Percentiles rank a stretch among this genome's conserved stretches.
These are phyloP conservation scores for Pythium periplocum DNA, from an alignment of 352 stramenopile species.

Conservation along the genomic window DNA sequence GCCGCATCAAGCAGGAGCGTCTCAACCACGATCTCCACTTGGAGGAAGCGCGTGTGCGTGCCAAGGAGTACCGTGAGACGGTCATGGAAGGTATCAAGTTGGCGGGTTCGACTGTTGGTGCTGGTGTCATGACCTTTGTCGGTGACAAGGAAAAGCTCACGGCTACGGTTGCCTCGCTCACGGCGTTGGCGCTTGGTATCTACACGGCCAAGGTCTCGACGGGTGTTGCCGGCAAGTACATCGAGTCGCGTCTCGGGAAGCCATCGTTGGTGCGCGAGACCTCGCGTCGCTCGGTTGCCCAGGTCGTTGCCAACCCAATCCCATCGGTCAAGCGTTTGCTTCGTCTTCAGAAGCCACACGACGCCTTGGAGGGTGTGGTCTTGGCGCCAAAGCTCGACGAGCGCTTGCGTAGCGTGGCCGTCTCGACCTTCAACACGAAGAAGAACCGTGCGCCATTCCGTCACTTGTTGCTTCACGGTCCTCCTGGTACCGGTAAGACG, in stretches of 20 bases:
- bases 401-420: constrained; percentile 92
- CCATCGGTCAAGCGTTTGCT: constrained; percentile 87
- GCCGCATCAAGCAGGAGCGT: constrained; percentile 93
- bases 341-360: constrained; percentile 83
- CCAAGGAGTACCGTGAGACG: constrained; percentile 70
- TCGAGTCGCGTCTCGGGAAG: constrained; percentile 92
- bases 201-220: constrained; percentile 95
- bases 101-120: constrained; percentile 90
- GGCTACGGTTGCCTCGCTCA: constrained; percentile 92
- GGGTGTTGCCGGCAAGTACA: constrained; percentile 92
- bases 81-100: constrained; percentile 96
- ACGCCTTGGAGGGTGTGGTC: constrained; percentile 95
- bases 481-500: constrained; percentile 98
- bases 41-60: constrained; percentile 92
- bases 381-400: constrained; percentile 91
- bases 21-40: constrained; percentile 98
- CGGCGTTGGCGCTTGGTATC: constrained; percentile 92
- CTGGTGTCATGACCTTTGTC: constrained; percentile 69
- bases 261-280: constrained; percentile 97
- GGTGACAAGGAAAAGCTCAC: constrained; percentile 51
- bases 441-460: constrained; percentile 98
- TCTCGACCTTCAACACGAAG: constrained; percentile 98
- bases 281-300: constrained; percentile 73
- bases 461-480: constrained; percentile 97
- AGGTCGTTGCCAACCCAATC: constrained; percentile 85